Evolutionary conservation across 2,329 filamentous ascomycete species (phyloP), one percentile per base, ranked within the genome.

Genomic region (Claviceps sp.): DNA sequence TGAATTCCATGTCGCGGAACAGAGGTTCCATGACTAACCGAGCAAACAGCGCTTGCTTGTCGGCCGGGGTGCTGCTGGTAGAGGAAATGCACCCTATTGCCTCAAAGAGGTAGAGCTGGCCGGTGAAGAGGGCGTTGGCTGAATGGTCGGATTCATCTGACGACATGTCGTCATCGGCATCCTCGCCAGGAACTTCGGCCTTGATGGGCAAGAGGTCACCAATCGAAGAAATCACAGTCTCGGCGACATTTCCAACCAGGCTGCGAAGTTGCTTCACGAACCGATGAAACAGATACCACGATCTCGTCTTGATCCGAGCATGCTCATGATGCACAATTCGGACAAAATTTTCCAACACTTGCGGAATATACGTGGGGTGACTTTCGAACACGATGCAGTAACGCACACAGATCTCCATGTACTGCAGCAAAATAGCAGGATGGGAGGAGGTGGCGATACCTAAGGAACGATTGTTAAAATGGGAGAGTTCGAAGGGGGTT

Each of bases 391-490:
- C 95, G 30, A 83, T 80, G 64, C 85, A 87, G 69, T 98, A 98
- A 49, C 93, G 84, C 52, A 95, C 90, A 66, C 90, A 95, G 38
- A 95, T 95, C 67, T 98, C 93, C 90, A 98, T 96, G 64, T 95
- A 98, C 69, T 96, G 89, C 22, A 98, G 75, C 57, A 96, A 81
- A 49, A 96, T 90, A 16, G 90, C 89, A 1, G 93, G 91, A 64
- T 97, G 93, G 16, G 84, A 82, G 67, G 91, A 94, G 44, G 78
- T 85, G 54, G 88, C 84, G 58, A 96, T 85, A 59, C 87, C 89
- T 90, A 30, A 30, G 11, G 18, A 52, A 45, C 5, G 13, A 37
- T 37, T n/a, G 14, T 50, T 38, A 47, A 44, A 44, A 48, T 26
- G 16, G 8, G 1, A n/a, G 16, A 44, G 11, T 16, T 38, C 13